phyloP scores from a whole-genome alignment of 768 basidiomycete genomes.

The Leccinum sublutescens region DNA sequence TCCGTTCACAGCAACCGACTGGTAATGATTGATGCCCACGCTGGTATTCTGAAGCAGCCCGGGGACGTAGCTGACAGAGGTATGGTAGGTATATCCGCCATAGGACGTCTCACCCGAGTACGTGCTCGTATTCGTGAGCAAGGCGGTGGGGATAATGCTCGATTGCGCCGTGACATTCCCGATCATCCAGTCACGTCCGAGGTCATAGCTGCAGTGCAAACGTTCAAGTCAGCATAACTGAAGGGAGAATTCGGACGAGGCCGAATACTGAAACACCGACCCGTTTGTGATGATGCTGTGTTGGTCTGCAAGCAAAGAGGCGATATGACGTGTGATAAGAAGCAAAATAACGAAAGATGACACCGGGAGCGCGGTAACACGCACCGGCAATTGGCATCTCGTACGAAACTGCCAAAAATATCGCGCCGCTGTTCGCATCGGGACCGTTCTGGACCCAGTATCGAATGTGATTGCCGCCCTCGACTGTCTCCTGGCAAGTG shows the following conservation, averaged over 20 bases:
- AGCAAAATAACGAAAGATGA: neutral
- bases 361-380: conserved; percentile 21
- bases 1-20: conserved; percentile 48
- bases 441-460: conserved; percentile 84
- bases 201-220: conserved; percentile 54
- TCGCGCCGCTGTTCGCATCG: conserved; percentile 61
- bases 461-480: conserved; percentile 86
- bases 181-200: conserved; percentile 83
- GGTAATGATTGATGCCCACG: conserved; percentile 65
- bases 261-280: conserved; percentile 29
- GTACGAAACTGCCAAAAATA: conserved; percentile 75
- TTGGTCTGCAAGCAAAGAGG: conserved; percentile 33
- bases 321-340: neutral
- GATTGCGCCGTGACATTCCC: conserved; percentile 69
- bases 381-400: conserved; percentile 63
- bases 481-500: conserved; percentile 79
- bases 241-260: neutral
- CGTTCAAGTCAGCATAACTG: neutral
- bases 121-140: conserved; percentile 47
- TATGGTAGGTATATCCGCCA: conserved; percentile 72
- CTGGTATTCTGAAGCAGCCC: conserved; percentile 72
- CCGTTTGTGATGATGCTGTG: conserved; percentile 79
- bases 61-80: conserved; percentile 61
- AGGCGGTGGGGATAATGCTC: conserved; percentile 23
- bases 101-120: conserved; percentile 64